phyloP scores from a whole-genome alignment of 192 early-diverging fungal species.

The Anaeromyces robustus region DNA sequence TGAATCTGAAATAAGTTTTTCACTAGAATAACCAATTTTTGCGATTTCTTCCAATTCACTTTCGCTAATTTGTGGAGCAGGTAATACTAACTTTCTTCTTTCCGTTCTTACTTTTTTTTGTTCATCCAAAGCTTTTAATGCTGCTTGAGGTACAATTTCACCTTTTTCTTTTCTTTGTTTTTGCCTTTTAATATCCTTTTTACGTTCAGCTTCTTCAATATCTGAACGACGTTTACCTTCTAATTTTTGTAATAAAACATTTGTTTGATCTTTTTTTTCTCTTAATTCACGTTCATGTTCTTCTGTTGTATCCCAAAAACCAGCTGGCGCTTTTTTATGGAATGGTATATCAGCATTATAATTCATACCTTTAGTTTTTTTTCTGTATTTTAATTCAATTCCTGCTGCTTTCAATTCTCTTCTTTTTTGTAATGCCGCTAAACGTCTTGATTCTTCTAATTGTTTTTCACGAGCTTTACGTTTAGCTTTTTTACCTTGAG shows the following conservation, averaged over 20 bases:
- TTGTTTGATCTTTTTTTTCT: conserved; percentile 40
- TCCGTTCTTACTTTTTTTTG: conserved; percentile 29
- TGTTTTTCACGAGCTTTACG: conserved; percentile 96
- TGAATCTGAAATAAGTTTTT: conserved; percentile 50
- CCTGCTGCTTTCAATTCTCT: conserved; percentile 94
- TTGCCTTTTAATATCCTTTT: conserved; percentile 58
- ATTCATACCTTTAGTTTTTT: conserved; percentile 71
- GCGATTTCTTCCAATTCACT: conserved; percentile 81
- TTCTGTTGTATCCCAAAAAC: conserved; percentile 84
- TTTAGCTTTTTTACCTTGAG: conserved; percentile 98
- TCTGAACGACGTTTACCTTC: conserved; percentile 74
- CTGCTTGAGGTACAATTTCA: conserved; percentile 4
- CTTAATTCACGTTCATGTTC: conserved; percentile 52
- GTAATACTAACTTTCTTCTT: conserved; percentile 63
- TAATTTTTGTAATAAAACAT: conserved; percentile 59
- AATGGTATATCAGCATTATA: conserved; percentile 96
- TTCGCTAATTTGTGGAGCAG: conserved; percentile 81
- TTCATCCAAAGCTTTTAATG: conserved; percentile 51
- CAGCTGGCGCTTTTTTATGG: conserved; percentile 67
- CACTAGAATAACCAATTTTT: conserved; percentile 71
- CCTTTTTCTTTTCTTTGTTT: conserved; percentile 30
- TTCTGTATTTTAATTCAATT: conserved; percentile 49
- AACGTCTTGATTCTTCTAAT: conserved; percentile 83
- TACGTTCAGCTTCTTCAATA: conserved; percentile 64
- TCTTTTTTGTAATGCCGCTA: conserved; percentile 80